Conservation (phyloP, 768 basidiomycete genomes). For the Leccinum longicurvipes region DNA sequence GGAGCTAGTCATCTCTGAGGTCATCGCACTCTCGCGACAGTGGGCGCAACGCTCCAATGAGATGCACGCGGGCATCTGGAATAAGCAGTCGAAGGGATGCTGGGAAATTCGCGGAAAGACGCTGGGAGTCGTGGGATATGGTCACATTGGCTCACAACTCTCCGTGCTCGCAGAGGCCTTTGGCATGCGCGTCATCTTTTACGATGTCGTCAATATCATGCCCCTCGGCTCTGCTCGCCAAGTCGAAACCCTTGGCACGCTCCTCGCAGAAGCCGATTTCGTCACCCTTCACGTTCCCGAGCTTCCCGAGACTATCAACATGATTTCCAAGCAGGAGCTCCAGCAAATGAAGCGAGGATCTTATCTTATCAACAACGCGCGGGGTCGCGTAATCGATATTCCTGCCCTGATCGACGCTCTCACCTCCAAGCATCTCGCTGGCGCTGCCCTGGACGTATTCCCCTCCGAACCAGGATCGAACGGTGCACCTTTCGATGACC, state of each 20-base stretch:
- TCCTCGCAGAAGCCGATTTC: conserved; percentile 84
- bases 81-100: conserved; percentile 97
- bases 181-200: conserved; percentile 93
- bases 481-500: conserved; percentile 85
- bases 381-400: conserved; percentile 93
- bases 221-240: conserved; percentile 92
- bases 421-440: conserved; percentile 84
- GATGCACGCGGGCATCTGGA: conserved; percentile 90
- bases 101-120: conserved; percentile 99
- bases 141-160: conserved; percentile 96
- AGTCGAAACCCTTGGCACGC: conserved; percentile 69
- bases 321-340: conserved; percentile 79
- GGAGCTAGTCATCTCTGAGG: conserved; percentile 92
- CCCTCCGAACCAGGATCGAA: conserved; percentile 92
- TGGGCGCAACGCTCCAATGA: conserved; percentile 86
- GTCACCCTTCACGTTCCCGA: conserved; percentile 97
- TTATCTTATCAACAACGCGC: conserved; percentile 97
- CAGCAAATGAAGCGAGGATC: conserved; percentile 91
- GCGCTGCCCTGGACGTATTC: conserved; percentile 89
- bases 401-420: conserved; percentile 81
- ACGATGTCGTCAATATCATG: conserved; percentile 96
- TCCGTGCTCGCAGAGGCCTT: conserved; percentile 96
- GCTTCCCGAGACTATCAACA: conserved; percentile 90
- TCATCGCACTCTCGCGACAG: conserved; percentile 92
- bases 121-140: conserved; percentile 96